Evolutionary conservation across 495 filamentous ascomycete species (phyloP).

Genomic region (Aspergillus bertholletiae): DNA sequence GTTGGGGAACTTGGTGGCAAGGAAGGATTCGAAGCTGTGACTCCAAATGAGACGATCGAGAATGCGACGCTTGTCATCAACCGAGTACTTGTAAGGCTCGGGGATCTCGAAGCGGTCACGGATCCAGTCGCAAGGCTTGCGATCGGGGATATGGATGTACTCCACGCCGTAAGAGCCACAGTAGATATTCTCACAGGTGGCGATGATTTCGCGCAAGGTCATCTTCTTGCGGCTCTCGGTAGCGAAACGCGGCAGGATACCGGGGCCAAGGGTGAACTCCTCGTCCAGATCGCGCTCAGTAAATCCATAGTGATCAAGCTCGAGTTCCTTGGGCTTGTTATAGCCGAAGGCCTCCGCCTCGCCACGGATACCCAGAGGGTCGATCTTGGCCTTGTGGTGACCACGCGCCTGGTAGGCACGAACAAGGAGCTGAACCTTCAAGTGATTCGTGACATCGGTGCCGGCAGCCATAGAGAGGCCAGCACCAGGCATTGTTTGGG

Average conservation of each 20-base stretch:
- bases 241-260: slow-evolving; percentile 92
- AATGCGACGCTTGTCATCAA: slow-evolving; percentile 96
- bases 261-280: slow-evolving; percentile 88
- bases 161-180: slow-evolving; percentile 95
- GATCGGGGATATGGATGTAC: slow-evolving; percentile 97
- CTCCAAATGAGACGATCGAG: slow-evolving; percentile 97
- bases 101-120: slow-evolving; percentile 92
- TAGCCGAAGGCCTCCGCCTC: slow-evolving; percentile 83
- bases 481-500: slow-evolving; percentile 65
- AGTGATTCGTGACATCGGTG: slow-evolving; percentile 87
- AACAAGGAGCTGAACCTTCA: slow-evolving; percentile 96
- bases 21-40: slow-evolving; percentile 91
- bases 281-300: slow-evolving; percentile 91
- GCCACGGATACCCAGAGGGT: slow-evolving; percentile 89
- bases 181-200: slow-evolving; percentile 90
- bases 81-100: slow-evolving; percentile 88
- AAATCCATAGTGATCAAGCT: slow-evolving; percentile 90
- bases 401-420: slow-evolving; percentile 97
- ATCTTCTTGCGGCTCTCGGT: slow-evolving; percentile 86
- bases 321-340: slow-evolving; percentile 85
- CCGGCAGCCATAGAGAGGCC: slow-evolving; percentile 65
- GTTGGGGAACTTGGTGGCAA: slow-evolving; percentile 96
- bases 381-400: slow-evolving; percentile 96
- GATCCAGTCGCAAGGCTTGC: slow-evolving; percentile 97
- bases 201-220: slow-evolving; percentile 92